These are phyloP conservation scores for Thelonectria discophora DNA, from an alignment of 2,329 filamentous ascomycete genomes.

Conservation along the genomic window DNA sequence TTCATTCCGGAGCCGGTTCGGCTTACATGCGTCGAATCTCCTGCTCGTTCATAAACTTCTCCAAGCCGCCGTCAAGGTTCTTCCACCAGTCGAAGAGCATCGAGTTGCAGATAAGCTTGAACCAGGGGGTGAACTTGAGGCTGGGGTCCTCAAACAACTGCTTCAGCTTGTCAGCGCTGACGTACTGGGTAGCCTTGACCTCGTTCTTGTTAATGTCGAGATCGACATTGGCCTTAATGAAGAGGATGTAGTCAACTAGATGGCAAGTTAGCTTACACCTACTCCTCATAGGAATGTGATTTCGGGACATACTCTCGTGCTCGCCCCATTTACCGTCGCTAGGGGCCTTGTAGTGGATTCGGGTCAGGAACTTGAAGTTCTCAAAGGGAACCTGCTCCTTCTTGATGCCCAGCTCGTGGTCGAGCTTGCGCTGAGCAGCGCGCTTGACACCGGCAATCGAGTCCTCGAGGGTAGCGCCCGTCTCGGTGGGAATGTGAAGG, in stretches of 20 bases:
- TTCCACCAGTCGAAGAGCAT: constrained; percentile 99
- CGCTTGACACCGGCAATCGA: constrained; percentile 88
- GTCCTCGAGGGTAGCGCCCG: constrained; percentile 80
- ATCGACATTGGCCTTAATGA: constrained; percentile 94
- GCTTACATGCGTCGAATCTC: constrained; percentile 80
- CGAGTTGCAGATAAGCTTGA: constrained; percentile 97
- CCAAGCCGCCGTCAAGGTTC: constrained; percentile 80
- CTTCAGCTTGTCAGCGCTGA: constrained; percentile 83
- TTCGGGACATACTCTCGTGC: constrained; percentile 81
- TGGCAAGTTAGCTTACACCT: constrained; percentile 20
- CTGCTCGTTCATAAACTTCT: constrained; percentile 86
- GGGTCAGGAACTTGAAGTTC: constrained; percentile 90
- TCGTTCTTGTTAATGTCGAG: constrained; percentile 86
- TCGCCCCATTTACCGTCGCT: constrained; percentile 99
- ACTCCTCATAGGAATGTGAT: not conserved
- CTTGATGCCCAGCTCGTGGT: constrained; percentile 95
- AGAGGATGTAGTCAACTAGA: constrained; percentile 96
- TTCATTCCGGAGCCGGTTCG: constrained; percentile 14
- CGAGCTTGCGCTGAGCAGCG: constrained; percentile 90
- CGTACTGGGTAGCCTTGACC: constrained; percentile 84
- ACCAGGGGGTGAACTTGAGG: constrained; percentile 96
- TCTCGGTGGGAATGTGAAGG: constrained; percentile 89
- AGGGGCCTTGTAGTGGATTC: constrained; percentile 98
- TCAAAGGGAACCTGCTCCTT: constrained; percentile 88
- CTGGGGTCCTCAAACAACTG: constrained; percentile 81